Base-by-base conservation (phyloP, 2,329 filamentous ascomycete genomes). In the Fonsecaea multimorphosa region DNA sequence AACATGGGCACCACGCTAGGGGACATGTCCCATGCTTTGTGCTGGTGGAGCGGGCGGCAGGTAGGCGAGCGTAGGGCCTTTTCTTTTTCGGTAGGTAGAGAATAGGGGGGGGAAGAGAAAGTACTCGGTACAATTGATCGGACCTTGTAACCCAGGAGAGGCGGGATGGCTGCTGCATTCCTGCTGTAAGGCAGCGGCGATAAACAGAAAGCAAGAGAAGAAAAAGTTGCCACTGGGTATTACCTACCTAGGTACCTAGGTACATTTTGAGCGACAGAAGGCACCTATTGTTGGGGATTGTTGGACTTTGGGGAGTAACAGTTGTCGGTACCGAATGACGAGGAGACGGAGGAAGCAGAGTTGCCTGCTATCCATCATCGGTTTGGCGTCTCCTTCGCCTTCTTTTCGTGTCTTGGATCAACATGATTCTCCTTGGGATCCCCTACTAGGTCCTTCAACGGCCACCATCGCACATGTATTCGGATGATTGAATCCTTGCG, bases 1-100 rank as follows among this genome's bases (percentile, higher is more conserved):
- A 57, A 38, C 54, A 36, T 40, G 54, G 54, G 27, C 19, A 31
- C 31, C 29, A 36, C 31, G 29, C 19, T 40, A 49, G n/a, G 40
- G 19, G 40, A 6, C 27, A 24, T 32, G 40, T 19, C 22, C 22
- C 44, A 49, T 49, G 12, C 19, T 22, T 22, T 49, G 29, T 49
- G 44, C 27, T 11, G 44, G 44, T 22, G 19, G 44, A 22, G 44
- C 22, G 22, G 44, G 22, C 44, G 44, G 44, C 9, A 24, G 44
- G 19, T 49, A 49, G 44, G 44, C 44, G 44, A 49, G 44, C 44
- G 11, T 24, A 49, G 44, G 22, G 38, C n/a, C 44, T 7, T 49
- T 49, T 22, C 7, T 49, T 24, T 44, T 44, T 16, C n/a, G n/a
- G n/a, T n/a, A n/a, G 38, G 38, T 44, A 44, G 38, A 9, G 16